Evolutionary conservation across 208 protist genomes (phyloP).

Genomic region (Crithidia mellificae): DNA sequence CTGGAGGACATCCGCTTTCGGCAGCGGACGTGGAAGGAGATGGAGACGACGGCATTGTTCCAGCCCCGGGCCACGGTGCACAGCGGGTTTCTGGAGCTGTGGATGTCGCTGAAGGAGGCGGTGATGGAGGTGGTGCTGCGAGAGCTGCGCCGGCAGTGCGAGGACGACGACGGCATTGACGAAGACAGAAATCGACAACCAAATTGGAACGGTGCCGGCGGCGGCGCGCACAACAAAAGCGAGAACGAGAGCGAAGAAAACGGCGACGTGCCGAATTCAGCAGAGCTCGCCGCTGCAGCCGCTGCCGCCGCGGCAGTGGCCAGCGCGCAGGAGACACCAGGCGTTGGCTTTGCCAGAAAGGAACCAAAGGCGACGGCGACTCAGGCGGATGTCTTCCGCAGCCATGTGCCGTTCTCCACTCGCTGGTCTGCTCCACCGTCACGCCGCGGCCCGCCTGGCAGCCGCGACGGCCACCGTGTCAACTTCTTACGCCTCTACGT

Average conservation of each 20-base stretch:
- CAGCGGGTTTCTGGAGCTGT: constrained; percentile 80
- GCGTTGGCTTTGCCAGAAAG: too few relatives aligned
- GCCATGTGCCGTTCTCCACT: constrained; percentile 15
- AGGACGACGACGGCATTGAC: not conserved
- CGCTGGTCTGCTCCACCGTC: constrained; percentile 19
- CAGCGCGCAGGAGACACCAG: too few relatives aligned
- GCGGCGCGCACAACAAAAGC: too few relatives aligned
- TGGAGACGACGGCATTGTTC: constrained; percentile 41
- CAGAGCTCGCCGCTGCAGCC: not conserved
- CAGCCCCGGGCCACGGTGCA: constrained; percentile 58
- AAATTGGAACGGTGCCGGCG: not conserved
- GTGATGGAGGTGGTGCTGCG: constrained; percentile 58
- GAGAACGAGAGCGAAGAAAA: not conserved
- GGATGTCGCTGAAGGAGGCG: constrained; percentile 66
- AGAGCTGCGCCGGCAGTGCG: constrained; percentile 34
- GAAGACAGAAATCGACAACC: not conserved
- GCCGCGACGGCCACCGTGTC: not conserved
- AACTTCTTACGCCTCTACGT: constrained; percentile 54
- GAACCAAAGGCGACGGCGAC: too few relatives aligned
- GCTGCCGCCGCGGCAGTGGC: too few relatives aligned
- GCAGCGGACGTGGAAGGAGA: constrained; percentile 69
- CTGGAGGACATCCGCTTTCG: constrained; percentile 67
- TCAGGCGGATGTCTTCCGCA: not conserved
- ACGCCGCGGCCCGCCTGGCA: not conserved
- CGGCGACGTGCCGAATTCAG: not conserved